Evolutionary conservation across 2,329 filamentous ascomycete species (phyloP), one percentile per base, ranked within the genome.

Genomic region (Raffaelea deltoideospora): DNA sequence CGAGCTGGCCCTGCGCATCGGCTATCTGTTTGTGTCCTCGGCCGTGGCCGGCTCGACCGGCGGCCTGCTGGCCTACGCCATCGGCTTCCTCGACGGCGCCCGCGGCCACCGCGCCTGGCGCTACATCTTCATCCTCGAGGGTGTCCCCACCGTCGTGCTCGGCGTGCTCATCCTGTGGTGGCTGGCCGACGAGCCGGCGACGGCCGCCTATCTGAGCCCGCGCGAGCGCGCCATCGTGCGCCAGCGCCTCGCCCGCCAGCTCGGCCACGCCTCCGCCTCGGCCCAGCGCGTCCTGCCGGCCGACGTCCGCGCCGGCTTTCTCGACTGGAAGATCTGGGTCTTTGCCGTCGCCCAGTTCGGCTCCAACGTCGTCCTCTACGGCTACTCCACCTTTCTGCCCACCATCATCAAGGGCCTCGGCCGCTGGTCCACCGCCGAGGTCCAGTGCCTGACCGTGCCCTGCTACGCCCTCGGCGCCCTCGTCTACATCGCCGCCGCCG

Each of bases 361-460:
- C 5, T 66, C 69, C 14, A 79, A 85, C 48, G 82, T 76, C 1
- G 80, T 86, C 72, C 63, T 87, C 0, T 87, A 87, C 48, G 64
- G 65, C 5, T 86, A 76, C 53, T 79, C 74, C 34, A 85, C 79
- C 0, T 87, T 87, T 50, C 57, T 88, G 31, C 82, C 82, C 0
- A 85, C 79, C 5, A 87, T 88, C 45, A 84, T 88, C 52, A 63
- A 71, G 30, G 74, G 68, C 4, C 69, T 87, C 35, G 76, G 79
- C 3, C 41, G 47, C 10, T 83, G 79, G 62, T 64, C 70, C 0
- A 61, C 62, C 0, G 69, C 79, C 0, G 64, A 81, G 48, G 71
- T 83, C 6, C 81, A 87, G 53, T 71, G 82, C 23, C 66, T 87
- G 24, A 87, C 82, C 0, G 79, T 88, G 33, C 82, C 82, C 0